Conservation (phyloP, 73 alveolate species). For the Paramecium primaurelia region DNA sequence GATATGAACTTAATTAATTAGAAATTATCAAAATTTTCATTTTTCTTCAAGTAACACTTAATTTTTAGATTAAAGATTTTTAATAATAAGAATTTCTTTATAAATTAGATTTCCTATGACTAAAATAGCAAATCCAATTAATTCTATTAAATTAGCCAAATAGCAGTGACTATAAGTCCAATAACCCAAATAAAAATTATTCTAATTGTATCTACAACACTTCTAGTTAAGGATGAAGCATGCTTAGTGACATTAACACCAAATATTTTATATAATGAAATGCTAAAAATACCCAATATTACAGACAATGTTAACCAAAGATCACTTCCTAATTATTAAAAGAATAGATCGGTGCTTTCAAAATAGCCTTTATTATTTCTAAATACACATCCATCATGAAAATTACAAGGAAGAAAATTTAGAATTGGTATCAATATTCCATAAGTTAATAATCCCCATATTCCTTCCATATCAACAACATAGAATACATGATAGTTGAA, state of each 20-base stretch:
- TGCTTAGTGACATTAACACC: conserved; percentile 93
- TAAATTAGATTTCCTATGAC: conserved; percentile 37
- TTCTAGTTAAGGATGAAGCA: conserved; percentile 90
- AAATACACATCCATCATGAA: conserved; percentile 67
- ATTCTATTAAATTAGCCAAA: conserved; percentile 23
- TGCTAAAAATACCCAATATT: conserved; percentile 73
- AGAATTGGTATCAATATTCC: conserved; percentile 78
- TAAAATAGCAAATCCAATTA: conserved; percentile 18
- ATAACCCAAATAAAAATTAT: conserved; percentile 87
- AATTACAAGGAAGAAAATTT: conserved; percentile 80
- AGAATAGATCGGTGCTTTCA: conserved; percentile 65
- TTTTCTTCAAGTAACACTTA: not conserved
- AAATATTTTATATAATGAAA: conserved; percentile 85
- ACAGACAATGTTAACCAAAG: conserved; percentile 47
- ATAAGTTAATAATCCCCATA: conserved; percentile 83
- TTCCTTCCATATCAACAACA: conserved; percentile 96
- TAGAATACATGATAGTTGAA: conserved; percentile 85
- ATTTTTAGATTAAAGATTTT: not conserved
- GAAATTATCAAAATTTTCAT: not conserved
- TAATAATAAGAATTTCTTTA: not conserved
- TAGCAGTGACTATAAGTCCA: conserved; percentile 61
- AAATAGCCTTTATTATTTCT: conserved; percentile 51
- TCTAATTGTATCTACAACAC: conserved; percentile 90
- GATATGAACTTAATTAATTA: no score
- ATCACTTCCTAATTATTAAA: conserved; percentile 63